Evolutionary conservation across 306 rosid species (phyloP).

Genomic region (Mimosa pudica): DNA sequence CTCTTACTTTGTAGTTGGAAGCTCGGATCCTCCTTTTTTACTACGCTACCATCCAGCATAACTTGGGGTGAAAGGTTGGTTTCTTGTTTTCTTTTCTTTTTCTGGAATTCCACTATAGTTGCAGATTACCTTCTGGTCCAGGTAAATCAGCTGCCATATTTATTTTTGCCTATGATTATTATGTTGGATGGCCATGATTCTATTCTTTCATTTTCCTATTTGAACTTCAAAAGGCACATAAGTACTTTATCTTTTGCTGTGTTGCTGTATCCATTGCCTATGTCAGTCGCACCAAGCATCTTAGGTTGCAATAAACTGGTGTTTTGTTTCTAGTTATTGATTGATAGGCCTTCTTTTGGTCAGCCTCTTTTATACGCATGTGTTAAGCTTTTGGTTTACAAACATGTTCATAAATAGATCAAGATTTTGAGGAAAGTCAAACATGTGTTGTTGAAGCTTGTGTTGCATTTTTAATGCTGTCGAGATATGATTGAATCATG

Average conservation of each 20-base stretch:
- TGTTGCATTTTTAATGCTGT: too few relatives aligned
- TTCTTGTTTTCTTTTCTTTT: neutral
- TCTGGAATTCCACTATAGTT: conserved; percentile 16
- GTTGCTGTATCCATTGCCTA: neutral
- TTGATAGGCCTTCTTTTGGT: neutral
- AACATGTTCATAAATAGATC: too few relatives aligned
- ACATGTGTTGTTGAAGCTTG: too few relatives aligned
- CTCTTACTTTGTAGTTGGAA: neutral
- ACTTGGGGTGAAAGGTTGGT: conserved; percentile 22
- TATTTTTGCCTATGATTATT: neutral
- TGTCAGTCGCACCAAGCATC: neutral
- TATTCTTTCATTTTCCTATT: neutral
- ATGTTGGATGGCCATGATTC: neutral
- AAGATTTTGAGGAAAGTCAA: too few relatives aligned
- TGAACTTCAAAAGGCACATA: neutral
- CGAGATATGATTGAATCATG: too few relatives aligned
- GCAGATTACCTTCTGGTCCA: conserved; percentile 17
- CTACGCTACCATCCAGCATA: neutral
- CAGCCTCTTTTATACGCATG: neutral
- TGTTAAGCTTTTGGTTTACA: too few relatives aligned
- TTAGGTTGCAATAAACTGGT: conserved; percentile 9
- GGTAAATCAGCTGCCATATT: conserved; percentile 27
- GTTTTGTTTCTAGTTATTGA: conserved; percentile 4
- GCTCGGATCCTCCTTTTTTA: neutral
- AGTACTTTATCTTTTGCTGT: neutral